Evolutionary conservation across 495 filamentous ascomycete genomes (phyloP), one percentile per base, ranked within the genome.

Genomic region (Hapsidospora chrysogenum): DNA sequence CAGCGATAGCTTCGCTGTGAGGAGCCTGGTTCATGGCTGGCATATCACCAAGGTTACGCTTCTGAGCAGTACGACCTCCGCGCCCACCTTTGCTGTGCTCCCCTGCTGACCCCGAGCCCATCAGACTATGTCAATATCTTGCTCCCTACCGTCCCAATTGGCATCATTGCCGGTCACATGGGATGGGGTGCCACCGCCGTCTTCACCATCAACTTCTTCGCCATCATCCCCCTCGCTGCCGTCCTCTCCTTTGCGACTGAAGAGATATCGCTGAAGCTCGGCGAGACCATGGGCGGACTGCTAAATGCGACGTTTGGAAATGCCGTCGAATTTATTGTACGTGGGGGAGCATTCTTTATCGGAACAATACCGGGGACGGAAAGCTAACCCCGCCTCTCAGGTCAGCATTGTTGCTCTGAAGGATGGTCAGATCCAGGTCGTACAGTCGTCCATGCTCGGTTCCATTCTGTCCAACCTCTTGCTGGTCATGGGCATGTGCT

Each of bases 261-360:
- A 60, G 84, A 97, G 54, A 66, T 97, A 40, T 75, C 83, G 4
- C 66, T 68, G 9, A 77, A 78, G 33, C 66, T 95, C 39, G 89
- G 89, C 13, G 78, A 95, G 54, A 87, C 89, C 0, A 51, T 96
- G 22, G 89, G 89, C 27, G 89, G 89, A 1, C 57, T 97, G 44
- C 69, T 95, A 50, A 97, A 97, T 63, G 89, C 89, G 17, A 92
- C 83, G 5, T 94, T 93, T 60, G 89, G 89, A 27, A 97, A 97
- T 65, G 89, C 89, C 0, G 87, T 95, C n/a, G 89, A 97, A 48
- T 57, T 96, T 46, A 97, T 97, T 62, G 89, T 93, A 63, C 47
- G 39, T 42, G 43, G 38, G 42, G 21, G 35, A 27, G 15, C 42
- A 22, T 23, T 36, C 28, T 8, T 35, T 43, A 43, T 27, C 25